Percentiles rank a stretch among this genome's conserved stretches.
Conservation (phyloP, 2,329 filamentous ascomycete species). For the Emergomyces orientalis region DNA sequence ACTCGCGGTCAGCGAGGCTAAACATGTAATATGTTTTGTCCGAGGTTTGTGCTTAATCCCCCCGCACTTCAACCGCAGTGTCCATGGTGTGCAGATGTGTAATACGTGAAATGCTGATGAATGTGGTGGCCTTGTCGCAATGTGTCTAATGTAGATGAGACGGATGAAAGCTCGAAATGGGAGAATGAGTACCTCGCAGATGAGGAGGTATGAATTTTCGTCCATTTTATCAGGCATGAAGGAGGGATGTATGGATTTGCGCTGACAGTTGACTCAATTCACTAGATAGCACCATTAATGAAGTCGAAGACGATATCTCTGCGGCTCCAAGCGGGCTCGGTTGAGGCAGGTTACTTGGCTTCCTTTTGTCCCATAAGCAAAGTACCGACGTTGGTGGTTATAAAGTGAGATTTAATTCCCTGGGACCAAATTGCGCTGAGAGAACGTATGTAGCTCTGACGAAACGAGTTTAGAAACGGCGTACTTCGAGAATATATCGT, state of each 20-base stretch:
- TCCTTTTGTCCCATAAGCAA: constrained; percentile 74
- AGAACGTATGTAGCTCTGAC: background rate
- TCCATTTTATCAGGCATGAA: background rate
- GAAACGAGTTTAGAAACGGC: constrained; percentile 49
- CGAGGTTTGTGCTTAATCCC: constrained; percentile 46
- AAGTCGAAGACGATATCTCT: constrained; percentile 58
- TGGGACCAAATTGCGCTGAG: background rate
- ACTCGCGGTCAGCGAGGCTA: constrained; percentile 62
- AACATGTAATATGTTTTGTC: constrained; percentile 78
- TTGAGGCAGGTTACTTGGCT: constrained; percentile 71
- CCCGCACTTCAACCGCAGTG: background rate
- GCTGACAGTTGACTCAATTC: background rate
- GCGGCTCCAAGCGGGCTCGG: constrained; percentile 60
- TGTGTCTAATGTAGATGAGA: constrained; percentile 48
- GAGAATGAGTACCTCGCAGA: constrained; percentile 56
- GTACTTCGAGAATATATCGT: constrained; percentile 68
- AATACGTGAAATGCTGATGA: background rate
- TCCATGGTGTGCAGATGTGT: background rate
- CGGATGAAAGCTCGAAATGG: constrained; percentile 61
- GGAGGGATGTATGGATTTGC: background rate
- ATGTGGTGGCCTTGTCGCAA: background rate
- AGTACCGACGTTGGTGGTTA: constrained; percentile 65
- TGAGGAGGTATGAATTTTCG: constrained; percentile 39
- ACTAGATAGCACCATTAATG: constrained; percentile 49
- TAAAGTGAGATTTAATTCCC: constrained; percentile 4